Base-by-base conservation (phyloP, 345 rosid genomes). In the Cardiospermum halicacabum region DNA sequence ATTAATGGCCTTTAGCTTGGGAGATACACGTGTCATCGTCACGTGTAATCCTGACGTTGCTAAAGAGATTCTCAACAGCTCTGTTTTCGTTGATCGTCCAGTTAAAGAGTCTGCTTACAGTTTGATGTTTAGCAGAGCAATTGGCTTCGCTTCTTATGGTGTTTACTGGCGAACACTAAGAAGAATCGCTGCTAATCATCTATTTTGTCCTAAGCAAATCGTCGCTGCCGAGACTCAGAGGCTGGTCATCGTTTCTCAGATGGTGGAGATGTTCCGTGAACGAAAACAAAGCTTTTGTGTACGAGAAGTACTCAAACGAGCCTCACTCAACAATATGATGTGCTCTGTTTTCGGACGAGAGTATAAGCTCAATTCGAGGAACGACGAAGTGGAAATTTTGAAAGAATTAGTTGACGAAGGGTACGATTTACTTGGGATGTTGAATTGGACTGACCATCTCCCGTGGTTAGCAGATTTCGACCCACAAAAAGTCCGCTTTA, bases 321-420 rank as follows among this genome's bases (percentile, higher is more conserved):
- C 88, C 54, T 86, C 96, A 19, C 75, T 89, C n/a, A 82, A 75
- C 69, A 82, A 82, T 76, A 89, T 89, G 89, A 84, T 89, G 96
- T 67, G 82, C 30, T 85, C 89, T 6, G 82, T 89, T 66, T 89
- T 89, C 56, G 96, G 96, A 67, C 67, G 67, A 51, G 69, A 80
- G 60, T 86, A 88, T 34, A 60, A 48, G 49, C 57, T 84, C 34
- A 80, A 70, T 39, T 72, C 79, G 6, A 49, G 27, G 6, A 67
- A 71, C 34, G 34, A 58, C 25, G 90, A 86, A 68, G 72, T 64
- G 0, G 74, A 65, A 50, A 74, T 81, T 56, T 74, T 89, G 9
- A 74, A 73, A 65, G 78, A 10, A 9, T 24, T 89, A 42, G 96
- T 89, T 6, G 90, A 84, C 47, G 82, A 86, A 81, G 96, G 92